phyloP scores from a whole-genome alignment of 2,329 filamentous ascomycete species.

The Fusarium sulawesiense region DNA sequence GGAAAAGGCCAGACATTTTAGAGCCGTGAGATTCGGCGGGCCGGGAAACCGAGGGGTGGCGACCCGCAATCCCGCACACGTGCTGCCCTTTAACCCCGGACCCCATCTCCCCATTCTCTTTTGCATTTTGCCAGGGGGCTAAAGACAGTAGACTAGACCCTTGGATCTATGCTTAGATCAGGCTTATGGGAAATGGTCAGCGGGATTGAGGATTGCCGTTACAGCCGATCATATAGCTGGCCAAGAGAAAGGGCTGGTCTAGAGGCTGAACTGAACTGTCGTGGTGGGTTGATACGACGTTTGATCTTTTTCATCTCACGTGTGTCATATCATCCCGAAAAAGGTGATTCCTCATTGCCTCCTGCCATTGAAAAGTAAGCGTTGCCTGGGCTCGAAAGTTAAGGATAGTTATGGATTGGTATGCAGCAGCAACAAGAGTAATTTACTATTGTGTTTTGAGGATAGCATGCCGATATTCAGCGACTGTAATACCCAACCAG shows the following conservation, averaged over 20 bases:
- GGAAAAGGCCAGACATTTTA: not conserved
- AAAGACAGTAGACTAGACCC: not conserved
- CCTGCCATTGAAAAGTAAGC: no score
- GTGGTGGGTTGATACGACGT: not conserved
- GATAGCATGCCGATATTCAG: no score
- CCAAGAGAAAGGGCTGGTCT: not conserved
- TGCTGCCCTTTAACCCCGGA: not conserved
- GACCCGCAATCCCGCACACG: not conserved
- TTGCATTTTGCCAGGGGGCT: not conserved
- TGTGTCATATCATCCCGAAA: not conserved
- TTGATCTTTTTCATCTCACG: not conserved
- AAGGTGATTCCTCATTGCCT: not conserved
- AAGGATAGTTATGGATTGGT: accelerated
- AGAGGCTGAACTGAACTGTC: not conserved
- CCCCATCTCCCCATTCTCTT: not conserved
- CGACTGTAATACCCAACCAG: no score
- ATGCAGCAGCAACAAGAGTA: no score
- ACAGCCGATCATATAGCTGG: not conserved
- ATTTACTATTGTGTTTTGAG: no score
- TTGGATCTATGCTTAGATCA: not conserved
- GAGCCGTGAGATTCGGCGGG: not conserved
- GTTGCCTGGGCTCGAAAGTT: not conserved
- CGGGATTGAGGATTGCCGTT: not conserved
- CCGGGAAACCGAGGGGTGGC: not conserved
- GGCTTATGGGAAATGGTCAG: not conserved